A percentile compares a stretch with the other conserved stretches of the same genome.
phyloP scores from a whole-genome alignment of 1,139 yeast genomes.

The Barnettozyma hawaiiensis region DNA sequence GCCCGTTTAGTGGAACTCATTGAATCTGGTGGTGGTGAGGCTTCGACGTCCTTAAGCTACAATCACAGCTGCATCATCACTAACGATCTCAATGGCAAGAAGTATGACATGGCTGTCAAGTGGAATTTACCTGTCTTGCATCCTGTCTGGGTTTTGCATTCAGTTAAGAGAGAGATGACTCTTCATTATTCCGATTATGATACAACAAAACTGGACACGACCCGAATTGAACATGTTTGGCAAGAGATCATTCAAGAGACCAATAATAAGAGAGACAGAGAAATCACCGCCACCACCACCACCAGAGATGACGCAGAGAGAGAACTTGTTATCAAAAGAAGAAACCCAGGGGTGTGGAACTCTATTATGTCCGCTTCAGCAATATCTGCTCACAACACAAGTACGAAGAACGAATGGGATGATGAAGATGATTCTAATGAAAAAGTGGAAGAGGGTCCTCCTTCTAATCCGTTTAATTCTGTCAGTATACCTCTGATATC shows the following conservation, averaged over 20 bases:
- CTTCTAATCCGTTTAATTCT: conserved; percentile 1
- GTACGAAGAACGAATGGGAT: conserved; percentile 19
- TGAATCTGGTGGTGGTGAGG: conserved; percentile 51
- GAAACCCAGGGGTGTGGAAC: conserved; percentile 38
- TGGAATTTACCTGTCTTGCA: conserved; percentile 70
- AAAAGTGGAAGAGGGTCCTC: neutral
- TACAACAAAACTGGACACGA: conserved; percentile 30
- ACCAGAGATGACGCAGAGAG: conserved; percentile 14
- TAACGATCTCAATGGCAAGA: conserved; percentile 49
- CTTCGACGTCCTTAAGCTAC: conserved; percentile 50
- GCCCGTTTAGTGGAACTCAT: conserved; percentile 35
- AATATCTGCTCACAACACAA: conserved; percentile 1
- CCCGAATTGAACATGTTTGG: conserved; percentile 28
- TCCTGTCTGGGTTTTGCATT: conserved; percentile 70
- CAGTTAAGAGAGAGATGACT: conserved; percentile 54
- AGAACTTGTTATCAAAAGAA: conserved; percentile 26
- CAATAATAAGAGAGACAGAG: conserved; percentile 15
- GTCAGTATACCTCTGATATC: conserved; percentile 7
- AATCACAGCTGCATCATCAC: conserved; percentile 49
- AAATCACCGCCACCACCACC: conserved; percentile 12
- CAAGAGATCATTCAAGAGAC: conserved; percentile 12
- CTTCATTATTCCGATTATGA: conserved; percentile 47
- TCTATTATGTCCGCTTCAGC: conserved; percentile 42
- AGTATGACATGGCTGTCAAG: conserved; percentile 57
- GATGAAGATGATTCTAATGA: conserved; percentile 10